Percentiles rank a stretch among this genome's conserved stretches.
Conservation (phyloP, 768 basidiomycete species). For the Lactifluus pinguis region DNA sequence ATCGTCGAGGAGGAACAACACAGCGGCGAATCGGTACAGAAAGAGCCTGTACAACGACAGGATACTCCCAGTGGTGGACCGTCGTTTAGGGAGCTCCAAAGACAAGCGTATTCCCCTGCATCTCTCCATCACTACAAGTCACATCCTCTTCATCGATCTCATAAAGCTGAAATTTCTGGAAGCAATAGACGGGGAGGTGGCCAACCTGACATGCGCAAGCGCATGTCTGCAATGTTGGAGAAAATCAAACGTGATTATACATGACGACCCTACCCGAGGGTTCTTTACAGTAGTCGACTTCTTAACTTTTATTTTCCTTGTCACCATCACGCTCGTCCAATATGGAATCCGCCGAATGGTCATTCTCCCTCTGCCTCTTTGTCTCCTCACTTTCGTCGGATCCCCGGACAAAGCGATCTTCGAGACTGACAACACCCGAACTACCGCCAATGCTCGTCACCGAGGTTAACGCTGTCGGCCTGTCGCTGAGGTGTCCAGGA, state of each 20-base stretch:
- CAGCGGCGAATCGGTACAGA: neutral
- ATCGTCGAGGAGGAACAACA: constrained; percentile 9
- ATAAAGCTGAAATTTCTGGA: constrained; percentile 7
- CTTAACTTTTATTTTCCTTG: constrained; percentile 42
- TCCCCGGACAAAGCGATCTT: constrained; percentile 54
- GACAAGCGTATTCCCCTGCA: constrained; percentile 50
- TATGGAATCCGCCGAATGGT: constrained; percentile 9
- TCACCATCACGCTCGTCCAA: constrained; percentile 35
- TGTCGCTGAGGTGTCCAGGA: constrained; percentile 78
- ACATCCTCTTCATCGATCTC: constrained; percentile 30
- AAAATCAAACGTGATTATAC: constrained; percentile 62
- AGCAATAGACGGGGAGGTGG: constrained; percentile 37
- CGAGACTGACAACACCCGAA: constrained; percentile 49
- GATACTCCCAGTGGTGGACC: constrained; percentile 17
- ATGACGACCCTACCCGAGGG: constrained; percentile 21
- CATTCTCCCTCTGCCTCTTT: constrained; percentile 18
- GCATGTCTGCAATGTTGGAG: constrained; percentile 82
- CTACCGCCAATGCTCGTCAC: constrained; percentile 38
- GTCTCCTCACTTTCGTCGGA: constrained; percentile 9
- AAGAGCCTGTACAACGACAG: neutral
- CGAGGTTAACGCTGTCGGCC: constrained; percentile 59
- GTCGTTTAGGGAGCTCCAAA: constrained; percentile 50
- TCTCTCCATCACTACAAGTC: constrained; percentile 52
- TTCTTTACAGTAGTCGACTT: neutral
- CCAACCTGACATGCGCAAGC: constrained; percentile 73